Base-by-base conservation (phyloP, 2,329 filamentous ascomycete species). In the Biscogniauxia marginata region DNA sequence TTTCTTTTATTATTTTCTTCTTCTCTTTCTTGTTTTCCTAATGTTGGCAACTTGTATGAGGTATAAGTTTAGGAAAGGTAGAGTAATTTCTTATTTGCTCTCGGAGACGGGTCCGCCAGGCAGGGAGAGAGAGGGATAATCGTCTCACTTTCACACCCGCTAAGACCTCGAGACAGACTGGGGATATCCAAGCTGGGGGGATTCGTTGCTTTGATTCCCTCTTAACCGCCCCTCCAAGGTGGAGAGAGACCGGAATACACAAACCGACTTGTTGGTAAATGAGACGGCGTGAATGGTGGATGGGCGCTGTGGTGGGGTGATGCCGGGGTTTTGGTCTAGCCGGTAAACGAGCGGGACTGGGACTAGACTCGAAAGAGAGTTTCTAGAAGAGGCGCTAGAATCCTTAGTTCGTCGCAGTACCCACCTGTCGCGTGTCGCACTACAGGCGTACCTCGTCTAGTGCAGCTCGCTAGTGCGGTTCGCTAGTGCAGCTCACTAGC, bases 391-490 rank as follows among this genome's bases (percentile, higher is more conserved):
- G 11, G 20, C 7, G 44, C 44, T 46, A 46, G 44, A 46, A 46
- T 22, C 20, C 44, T 21, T 49, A 49, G 4, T 24, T 7, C 24
- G 24, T 25, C 21, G 24, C 24, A 30, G 46, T 49, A 25, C 22
- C 46, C 46, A 49, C 46, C 19, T 49, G 46, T 49, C 46, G 46
- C 46, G 46, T 49, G 46, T 49, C 46, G 46, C 46, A 20, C 46
- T 49, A 25, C 16, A 22, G 46, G n/a, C 30, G 30, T 39, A 2
- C n/a, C 13, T 11, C 30, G 30, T 39, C 30, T 16, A 11, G 30
- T 39, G 30, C 30, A n/a, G n/a, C n/a, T n/a, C n/a, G n/a, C n/a
- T n/a, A n/a, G n/a, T n/a, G n/a, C n/a, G n/a, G n/a, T n/a, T n/a
- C n/a, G n/a, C n/a, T n/a, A n/a, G n/a, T n/a, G n/a, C 24, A 25